These are phyloP conservation scores for Didymellaceae sp. DNA, from an alignment of 2,329 filamentous ascomycete genomes.

Conservation along the genomic window DNA sequence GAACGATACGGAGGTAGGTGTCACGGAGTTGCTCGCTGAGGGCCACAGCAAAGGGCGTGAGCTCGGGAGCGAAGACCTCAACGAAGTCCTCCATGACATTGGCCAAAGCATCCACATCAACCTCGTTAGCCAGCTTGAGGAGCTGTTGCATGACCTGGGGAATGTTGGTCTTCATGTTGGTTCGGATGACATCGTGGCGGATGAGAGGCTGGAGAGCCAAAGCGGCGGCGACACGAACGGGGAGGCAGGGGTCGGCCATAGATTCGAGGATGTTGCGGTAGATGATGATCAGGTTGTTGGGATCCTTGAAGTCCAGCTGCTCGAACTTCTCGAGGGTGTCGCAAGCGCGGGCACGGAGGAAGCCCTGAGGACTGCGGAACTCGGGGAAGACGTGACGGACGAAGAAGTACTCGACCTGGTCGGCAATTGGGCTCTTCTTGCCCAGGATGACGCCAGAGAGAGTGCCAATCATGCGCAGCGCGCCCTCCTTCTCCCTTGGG, in stretches of 20 bases:
- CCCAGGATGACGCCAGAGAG: constrained; percentile 91
- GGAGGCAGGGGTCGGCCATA: constrained; percentile 92
- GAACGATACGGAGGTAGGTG: constrained; percentile 92
- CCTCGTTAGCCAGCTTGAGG: constrained; percentile 95
- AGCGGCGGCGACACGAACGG: constrained; percentile 91
- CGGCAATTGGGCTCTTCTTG: constrained; percentile 97
- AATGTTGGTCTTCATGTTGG: constrained; percentile 96
- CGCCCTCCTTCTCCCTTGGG: constrained; percentile 94
- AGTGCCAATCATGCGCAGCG: constrained; percentile 95
- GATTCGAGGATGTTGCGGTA: constrained; percentile 97
- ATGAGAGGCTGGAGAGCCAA: constrained; percentile 95
- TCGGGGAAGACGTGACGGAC: constrained; percentile 98
- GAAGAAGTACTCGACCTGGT: constrained; percentile 98
- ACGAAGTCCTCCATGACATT: constrained; percentile 99
- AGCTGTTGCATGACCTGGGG: constrained; percentile 99
- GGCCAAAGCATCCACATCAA: constrained; percentile 93
- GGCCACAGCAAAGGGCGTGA: constrained; percentile 96
- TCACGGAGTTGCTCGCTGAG: constrained; percentile 94
- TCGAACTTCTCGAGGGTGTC: constrained; percentile 99
- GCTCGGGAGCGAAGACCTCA: constrained; percentile 94
- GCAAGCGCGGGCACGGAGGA: constrained; percentile 91
- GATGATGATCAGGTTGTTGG: constrained; percentile 92
- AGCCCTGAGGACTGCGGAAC: constrained; percentile 90
- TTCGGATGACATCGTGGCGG: constrained; percentile 89
- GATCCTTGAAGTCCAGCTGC: constrained; percentile 94